Evolutionary conservation across 352 stramenopile genomes (phyloP), one percentile per base, ranked within the genome.

Genomic region (Globisporangium mamillatum): DNA sequence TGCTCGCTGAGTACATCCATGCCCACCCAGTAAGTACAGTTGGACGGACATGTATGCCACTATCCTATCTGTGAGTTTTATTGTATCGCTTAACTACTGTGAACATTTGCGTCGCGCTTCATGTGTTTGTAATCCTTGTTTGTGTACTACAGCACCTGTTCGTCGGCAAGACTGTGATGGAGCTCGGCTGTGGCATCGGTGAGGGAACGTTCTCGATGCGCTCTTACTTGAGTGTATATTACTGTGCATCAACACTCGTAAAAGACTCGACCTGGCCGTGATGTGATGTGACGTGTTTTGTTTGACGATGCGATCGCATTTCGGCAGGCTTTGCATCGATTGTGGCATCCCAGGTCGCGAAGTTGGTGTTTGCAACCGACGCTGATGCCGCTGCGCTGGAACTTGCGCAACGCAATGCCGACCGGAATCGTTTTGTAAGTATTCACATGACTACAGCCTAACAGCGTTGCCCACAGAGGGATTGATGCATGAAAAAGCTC

Each of bases 131-230:
- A 57, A 32, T 32, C 29, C 29, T 24, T 24, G 18, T 14, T 46
- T 58, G 46, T 16, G 57, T 58, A 32, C 29, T 14, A 20, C 59
- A 84, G 79, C 38, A 73, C 32, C 14, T 61, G 27, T 77, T 89
- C 46, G 27, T 50, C n/a, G 60, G 60, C 10, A 38, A 69, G 41
- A 76, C 59, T 25, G 69, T 90, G 46, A 64, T 92, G 2, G 84
- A 91, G 34, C 69, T 91, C 20, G 80, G 80, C 10, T 86, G 75
- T 63, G 80, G 77, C 55, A 82, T 91, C 22, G 83, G 78, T 89
- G 53, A 32, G 46, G 34, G 9, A 20, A 29, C 32, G 5, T 38
- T 38, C 32, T 38, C 32, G 5, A 38, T 38, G 32, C 32, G 12
- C 7, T 38, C 32, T 38, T 38, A 38, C 32, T 38, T 38, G 32